Evolutionary conservation across 1,284 basidiomycete genomes (phyloP).

Genomic region (Puccinia hordei): DNA sequence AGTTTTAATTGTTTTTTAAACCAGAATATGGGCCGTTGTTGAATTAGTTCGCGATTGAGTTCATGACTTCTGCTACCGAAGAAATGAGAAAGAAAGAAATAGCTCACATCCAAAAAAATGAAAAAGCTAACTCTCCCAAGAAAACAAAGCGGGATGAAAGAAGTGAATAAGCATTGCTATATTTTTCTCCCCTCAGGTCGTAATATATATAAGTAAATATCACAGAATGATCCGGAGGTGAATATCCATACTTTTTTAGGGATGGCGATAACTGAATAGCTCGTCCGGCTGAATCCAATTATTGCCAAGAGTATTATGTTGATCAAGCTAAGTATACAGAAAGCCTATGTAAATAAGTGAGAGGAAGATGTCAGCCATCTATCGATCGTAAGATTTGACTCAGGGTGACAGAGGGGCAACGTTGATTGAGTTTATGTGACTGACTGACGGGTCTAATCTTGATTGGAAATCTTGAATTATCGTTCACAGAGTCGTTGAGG

Average conservation of each 20-base stretch:
- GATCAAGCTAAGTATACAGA: conserved; percentile 25
- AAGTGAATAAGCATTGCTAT: not conserved
- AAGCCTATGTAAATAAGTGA: conserved; percentile 17
- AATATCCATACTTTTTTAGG: conserved; percentile 42
- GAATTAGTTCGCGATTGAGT: not conserved
- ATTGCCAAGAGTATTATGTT: conserved; percentile 19
- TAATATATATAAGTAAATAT: not conserved
- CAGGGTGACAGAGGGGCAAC: not conserved
- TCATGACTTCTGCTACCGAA: not conserved
- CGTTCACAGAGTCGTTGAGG: not conserved
- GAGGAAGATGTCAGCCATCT: not conserved
- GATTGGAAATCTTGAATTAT: conserved; percentile 28
- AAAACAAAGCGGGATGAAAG: not conserved
- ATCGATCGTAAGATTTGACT: not conserved
- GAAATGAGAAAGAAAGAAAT: not conserved
- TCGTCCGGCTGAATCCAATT: conserved; percentile 14
- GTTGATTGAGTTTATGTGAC: not conserved
- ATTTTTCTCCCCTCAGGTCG: not conserved
- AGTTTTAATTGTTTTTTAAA: not conserved
- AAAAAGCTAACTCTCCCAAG: conserved; percentile 38
- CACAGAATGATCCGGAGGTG: not conserved
- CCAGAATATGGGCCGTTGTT: not conserved
- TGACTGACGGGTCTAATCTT: conserved; percentile 47
- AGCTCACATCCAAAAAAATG: conserved; percentile 45
- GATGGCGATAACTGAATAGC: conserved; percentile 1